Base-by-base conservation (phyloP, 2,329 filamentous ascomycete genomes). In the Pestalotiopsis sp. region DNA sequence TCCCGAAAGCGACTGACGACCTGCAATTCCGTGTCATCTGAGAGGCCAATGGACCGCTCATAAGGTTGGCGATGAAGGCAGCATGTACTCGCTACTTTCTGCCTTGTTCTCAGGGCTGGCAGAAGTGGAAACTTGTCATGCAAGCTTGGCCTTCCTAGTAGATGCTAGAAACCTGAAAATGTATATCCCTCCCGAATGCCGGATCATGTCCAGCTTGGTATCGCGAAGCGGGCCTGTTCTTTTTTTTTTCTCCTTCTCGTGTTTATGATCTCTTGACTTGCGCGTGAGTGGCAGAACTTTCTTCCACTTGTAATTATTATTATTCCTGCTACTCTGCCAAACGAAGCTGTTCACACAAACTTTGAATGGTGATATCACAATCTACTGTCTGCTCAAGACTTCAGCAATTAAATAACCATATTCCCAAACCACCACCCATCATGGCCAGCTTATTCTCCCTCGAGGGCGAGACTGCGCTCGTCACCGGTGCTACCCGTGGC, bases 401-500 rank as follows among this genome's bases (percentile, higher is more conserved):
- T n/a, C 23, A 27, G 23, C 20, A 25, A 14, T 62, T 39, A 12
- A 17, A 39, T 39, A 27, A 38, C n/a, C 12, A n/a, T 59, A 20
- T 23, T 25, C 7, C 59, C n/a, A 7, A 20, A 7, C 20, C 20
- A 39, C 27, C 38, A 31, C 11, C n/a, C 39, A 63, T 13, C 12
- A 67, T 67, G 66, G n/a, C 66, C 27, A 36, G 17, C 1, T 75
- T 85, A 65, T 90, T 90, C 77, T 88, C 86, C 2, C 83, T 90
- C 45, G 76, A 85, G 69, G 86, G 84, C 74, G 85, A 89, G 71
- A 89, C 86, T 0, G 87, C 87, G 68, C 81, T 89, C 69, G 74
- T 90, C 70, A 90, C 87, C 0, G 87, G 87, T 68, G 85, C 83
- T 68, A 89, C 87, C 2, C 82, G 87, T 12, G 87, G 87, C 72